Base-by-base conservation (phyloP, 495 filamentous ascomycete genomes). In the Tuber magnatum region DNA sequence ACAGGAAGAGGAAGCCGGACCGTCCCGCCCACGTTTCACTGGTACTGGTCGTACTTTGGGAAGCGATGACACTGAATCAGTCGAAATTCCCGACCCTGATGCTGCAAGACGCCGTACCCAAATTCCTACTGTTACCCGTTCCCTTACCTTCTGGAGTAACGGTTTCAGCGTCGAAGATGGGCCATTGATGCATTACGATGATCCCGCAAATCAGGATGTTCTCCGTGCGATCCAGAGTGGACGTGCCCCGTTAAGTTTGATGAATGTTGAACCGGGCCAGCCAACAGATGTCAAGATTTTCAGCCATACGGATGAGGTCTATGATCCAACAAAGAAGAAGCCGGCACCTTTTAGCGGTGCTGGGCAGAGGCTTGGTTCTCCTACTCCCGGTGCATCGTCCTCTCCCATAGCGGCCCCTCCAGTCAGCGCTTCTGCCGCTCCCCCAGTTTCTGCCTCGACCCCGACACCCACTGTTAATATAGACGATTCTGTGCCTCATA, bases 151-250 rank as follows among this genome's bases (percentile, higher is more conserved):
- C 76, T 99, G 95, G 95, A 85, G 87, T 22, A 92, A 99, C 84
- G 95, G 95, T 3, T 97, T 98, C 81, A 97, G 93, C 69, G 90
- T 99, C 48, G 96, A 97, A 77, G 94, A 98, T 81, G 95, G 95
- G 32, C 89, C 91, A n/a, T 89, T 99, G 14, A 93, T 90, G 80
- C 89, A 92, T 44, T 94, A 93, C 73, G 92, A 97, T 79, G 94
- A 98, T 82, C 93, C 95, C 24, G 88, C 88, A 9, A 97, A 97
- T 81, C 89, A 90, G 32, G 89, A 89, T 40, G 92, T 93, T 73
- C 86, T 99, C 35, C 87, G 91, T 42, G 90, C 93, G 84, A 99
- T 99, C 81, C 90, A 93, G 72, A 87, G 89, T 51, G 96, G 96
- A 39, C 89, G 92, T 42, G 95, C 95, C 1, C 95, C 95, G 42